Base-by-base conservation (phyloP, 257 asterid species). In the Solanum bulbocastanum region DNA sequence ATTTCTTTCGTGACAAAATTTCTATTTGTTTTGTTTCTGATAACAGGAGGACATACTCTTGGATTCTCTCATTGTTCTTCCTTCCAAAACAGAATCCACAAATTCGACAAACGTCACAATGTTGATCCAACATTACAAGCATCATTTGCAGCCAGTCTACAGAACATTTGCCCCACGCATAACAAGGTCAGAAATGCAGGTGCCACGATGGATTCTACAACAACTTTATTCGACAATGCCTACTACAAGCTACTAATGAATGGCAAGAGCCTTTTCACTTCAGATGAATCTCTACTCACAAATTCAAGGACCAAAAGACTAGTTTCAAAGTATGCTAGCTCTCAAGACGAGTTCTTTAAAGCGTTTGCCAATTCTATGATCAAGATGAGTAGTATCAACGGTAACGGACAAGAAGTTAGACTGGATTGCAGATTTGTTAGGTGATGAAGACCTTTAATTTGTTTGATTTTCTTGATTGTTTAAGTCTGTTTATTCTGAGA, bases 11-110 rank as follows among this genome's bases (percentile, higher is more conserved):
- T 40, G 1, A 76, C 8, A n/a, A 25, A 78, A 18, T 71, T 69
- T 23, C 12, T 58, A 1, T 68, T 10, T 30, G 10, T 32, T 69
- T n/a, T 40, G 18, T 22, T 16, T 81, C 20, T 27, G 42, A 7
- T 81, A 46, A 81, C 92, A 96, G 98, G 99, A 91, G 99, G 98
- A 6, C 99, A 96, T 90, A 96, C 98, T 6, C 94, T 95, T 2
- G 99, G 98, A 12, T 96, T 96, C 91, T 92, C 99, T 86, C 98
- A 94, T 75, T 96, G 98, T 60, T 94, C 95, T 35, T 96, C 98
- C 14, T 95, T 96, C 95, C 95, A 95, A 83, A 96, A 95, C 88
- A 91, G 98, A 86, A 94, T 96, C 93, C 98, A 95, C 94, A 92
- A 92, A 75, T 96, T 96, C 88, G 91, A 88, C 92, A 81, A 32